Evolutionary conservation across 2,329 filamentous ascomycete species (phyloP), one percentile per base, ranked within the genome.

Genomic region (Xylariomycetidae sp.): DNA sequence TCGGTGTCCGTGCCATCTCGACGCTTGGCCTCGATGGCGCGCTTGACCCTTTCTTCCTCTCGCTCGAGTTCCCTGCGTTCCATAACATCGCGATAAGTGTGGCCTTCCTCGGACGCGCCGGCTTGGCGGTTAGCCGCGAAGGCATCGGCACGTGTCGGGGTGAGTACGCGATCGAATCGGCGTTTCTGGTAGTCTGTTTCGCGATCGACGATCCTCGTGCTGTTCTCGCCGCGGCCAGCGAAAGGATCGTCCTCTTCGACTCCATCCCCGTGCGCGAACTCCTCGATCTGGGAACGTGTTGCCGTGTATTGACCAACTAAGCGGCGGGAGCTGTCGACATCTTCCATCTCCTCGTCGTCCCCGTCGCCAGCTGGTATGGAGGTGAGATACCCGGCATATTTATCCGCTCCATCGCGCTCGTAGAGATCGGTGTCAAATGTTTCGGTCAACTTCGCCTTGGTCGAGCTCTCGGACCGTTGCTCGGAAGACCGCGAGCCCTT

Each of bases 151-250:
- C 87, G 80, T 7, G 85, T 88, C 4, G 89, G 88, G 15, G 87
- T 92, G 43, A 96, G 70, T 32, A 77, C 80, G 41, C 92, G 87
- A 57, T 95, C 82, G 60, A 94, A 93, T 39, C 89, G 80, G 46
- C 89, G 85, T 65, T 94, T 95, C 64, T 98, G 93, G 58, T 98
- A 98, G 56, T 96, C 90, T 43, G 88, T 93, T 68, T 96, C 90
- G 52, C 92, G 83, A 56, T 93, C 90, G 40, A 82, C 72, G 54
- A 98, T 96, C 50, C 90, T 82, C 37, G 84, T 88, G 58, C 87
- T 85, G 64, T 90, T 85, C 68, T 96, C 92, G 48, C 76, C 74
- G 48, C 82, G 78, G 27, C 83, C 85, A 31, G 88, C 73, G 42
- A 98, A 70, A 6, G 90, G 82, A 53, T 98, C 93, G 38, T 90